Evolutionary conservation across 345 rosid genomes (phyloP).

Genomic region (Pistacia atlantica): DNA sequence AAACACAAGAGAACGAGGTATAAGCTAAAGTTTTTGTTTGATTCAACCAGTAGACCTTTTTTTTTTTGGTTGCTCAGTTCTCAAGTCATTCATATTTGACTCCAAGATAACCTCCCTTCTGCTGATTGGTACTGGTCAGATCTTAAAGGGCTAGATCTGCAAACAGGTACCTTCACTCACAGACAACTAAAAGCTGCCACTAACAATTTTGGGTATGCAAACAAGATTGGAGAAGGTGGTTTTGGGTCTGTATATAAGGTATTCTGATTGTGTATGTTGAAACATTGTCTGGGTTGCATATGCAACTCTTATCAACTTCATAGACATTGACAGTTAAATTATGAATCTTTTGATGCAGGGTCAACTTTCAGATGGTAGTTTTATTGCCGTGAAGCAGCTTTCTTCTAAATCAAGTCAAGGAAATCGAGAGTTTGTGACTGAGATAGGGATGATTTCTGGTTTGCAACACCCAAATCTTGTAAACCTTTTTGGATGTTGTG

Average conservation of each 20-base stretch:
- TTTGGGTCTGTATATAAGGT: slow-evolving; percentile 24
- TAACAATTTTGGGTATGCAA: slow-evolving; percentile 5
- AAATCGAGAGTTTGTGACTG: slow-evolving; percentile 24
- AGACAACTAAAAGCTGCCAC: slow-evolving; percentile 21
- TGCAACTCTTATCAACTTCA: neutral
- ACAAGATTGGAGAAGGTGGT: slow-evolving; percentile 27
- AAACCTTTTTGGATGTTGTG: slow-evolving; percentile 25
- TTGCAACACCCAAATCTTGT: slow-evolving; percentile 31
- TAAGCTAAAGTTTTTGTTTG: neutral
- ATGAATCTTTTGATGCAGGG: slow-evolving; percentile 26
- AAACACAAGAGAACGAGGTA: slow-evolving; percentile 24
- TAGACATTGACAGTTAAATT: no score
- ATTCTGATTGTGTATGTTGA: neutral
- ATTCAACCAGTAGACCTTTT: neutral
- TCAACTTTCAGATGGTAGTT: slow-evolving; percentile 40
- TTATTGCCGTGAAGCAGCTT: slow-evolving; percentile 27
- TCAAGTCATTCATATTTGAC: neutral
- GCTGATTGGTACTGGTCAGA: neutral
- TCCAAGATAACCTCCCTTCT: neutral
- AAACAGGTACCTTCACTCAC: slow-evolving; percentile 19
- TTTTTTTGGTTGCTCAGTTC: no score
- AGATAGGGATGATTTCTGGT: slow-evolving; percentile 23
- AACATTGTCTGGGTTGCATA: neutral
- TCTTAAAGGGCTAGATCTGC: slow-evolving; percentile 35
- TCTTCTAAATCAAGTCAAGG: slow-evolving; percentile 30